Evolutionary conservation across 2,329 filamentous ascomycete genomes (phyloP).

Genomic region (Pleurostoma richardsiae): DNA sequence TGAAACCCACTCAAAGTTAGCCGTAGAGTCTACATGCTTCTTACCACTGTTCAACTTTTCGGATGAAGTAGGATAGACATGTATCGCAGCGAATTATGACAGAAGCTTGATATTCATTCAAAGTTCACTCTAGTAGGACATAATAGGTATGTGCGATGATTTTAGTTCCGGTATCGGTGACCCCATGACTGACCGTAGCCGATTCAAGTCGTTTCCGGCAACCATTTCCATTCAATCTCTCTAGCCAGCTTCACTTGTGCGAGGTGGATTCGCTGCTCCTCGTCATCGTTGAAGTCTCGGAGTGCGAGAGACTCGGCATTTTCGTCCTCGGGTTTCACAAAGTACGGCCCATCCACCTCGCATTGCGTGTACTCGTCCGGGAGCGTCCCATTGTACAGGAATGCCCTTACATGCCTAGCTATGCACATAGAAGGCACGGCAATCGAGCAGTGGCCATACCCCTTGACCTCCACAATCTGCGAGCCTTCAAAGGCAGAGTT

Average conservation of each 20-base stretch:
- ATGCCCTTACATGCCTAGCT: conserved; percentile 26
- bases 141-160: too few relatives aligned
- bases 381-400: conserved; percentile 29
- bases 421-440: conserved; percentile 29
- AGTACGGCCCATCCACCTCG: conserved; percentile 31
- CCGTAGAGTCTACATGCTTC: too few relatives aligned
- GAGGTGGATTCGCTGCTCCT: conserved; percentile 6
- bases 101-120: too few relatives aligned
- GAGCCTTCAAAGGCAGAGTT: conserved; percentile 28
- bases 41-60: too few relatives aligned
- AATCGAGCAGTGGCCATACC: conserved; percentile 36
- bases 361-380: conserved; percentile 28
- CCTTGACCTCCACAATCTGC: conserved; percentile 31
- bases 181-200: too few relatives aligned
- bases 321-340: conserved; percentile 21
- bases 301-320: conserved; percentile 1
- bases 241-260: conserved; percentile 9
- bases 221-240: conserved; percentile 4
- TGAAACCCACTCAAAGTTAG: too few relatives aligned
- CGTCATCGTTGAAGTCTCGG: conserved; percentile 4
- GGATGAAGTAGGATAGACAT: too few relatives aligned
- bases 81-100: too few relatives aligned
- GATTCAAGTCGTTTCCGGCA: too few relatives aligned
- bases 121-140: too few relatives aligned
- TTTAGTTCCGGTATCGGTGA: too few relatives aligned